Conservation (phyloP, 768 basidiomycete species). For the Rhodotorula babjevae region DNA sequence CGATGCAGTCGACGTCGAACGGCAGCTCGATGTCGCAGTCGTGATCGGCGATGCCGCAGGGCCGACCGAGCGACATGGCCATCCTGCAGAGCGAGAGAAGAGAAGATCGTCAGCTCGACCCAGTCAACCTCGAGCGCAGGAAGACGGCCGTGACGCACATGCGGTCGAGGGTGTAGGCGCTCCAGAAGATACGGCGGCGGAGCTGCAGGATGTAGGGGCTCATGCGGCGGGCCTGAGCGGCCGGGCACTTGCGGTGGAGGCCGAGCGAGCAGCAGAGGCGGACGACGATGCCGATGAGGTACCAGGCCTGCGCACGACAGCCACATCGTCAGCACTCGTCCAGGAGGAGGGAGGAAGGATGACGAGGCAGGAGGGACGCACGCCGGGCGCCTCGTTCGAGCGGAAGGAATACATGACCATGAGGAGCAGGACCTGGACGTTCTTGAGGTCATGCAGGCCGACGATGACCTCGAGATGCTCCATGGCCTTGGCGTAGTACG, state of each 20-base stretch:
- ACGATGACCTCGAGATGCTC: conserved; percentile 43
- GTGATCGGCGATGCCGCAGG: conserved; percentile 40
- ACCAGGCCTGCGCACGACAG: conserved; percentile 37
- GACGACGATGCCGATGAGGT: conserved; percentile 42
- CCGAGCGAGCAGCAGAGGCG: conserved; percentile 42
- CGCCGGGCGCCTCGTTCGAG: conserved; percentile 1
- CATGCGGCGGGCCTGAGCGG: not conserved
- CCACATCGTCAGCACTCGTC: not conserved
- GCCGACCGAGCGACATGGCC: conserved; percentile 40
- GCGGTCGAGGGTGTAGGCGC: conserved; percentile 40
- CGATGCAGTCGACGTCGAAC: conserved; percentile 41
- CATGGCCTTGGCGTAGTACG: conserved; percentile 44
- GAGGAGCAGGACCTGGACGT: conserved; percentile 42
- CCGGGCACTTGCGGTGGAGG: conserved; percentile 36
- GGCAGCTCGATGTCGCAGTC: conserved; percentile 44
- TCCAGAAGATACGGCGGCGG: conserved; percentile 44
- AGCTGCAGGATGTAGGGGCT: conserved; percentile 32
- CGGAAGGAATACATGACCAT: conserved; percentile 37
- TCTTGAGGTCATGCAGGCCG: conserved; percentile 43
- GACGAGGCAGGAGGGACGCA: not conserved
- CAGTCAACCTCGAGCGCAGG: not conserved
- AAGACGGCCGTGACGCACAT: conserved; percentile 2
- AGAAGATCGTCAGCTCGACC: too few species aligned
- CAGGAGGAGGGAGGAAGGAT: too few species aligned
- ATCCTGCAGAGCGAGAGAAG: conserved; percentile 38